Conservation (phyloP, 306 rosid genomes). For the Rubus idaeus region DNA sequence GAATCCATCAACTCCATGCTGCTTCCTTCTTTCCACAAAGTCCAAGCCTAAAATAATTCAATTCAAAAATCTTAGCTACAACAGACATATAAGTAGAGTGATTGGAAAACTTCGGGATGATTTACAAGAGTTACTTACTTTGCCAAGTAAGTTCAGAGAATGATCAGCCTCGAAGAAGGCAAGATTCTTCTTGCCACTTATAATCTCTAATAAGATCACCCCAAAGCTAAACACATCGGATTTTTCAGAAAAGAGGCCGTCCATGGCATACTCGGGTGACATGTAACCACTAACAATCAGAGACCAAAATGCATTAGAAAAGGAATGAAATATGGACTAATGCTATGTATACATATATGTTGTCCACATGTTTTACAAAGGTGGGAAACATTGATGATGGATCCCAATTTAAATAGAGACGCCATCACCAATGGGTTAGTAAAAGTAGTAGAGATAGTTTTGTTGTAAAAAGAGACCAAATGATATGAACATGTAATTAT, state of each 20-base stretch:
- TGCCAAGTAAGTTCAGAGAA: slow-evolving; percentile 8
- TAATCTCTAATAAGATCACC: slow-evolving; percentile 18
- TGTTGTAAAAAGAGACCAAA: background rate
- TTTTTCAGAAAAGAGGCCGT: slow-evolving; percentile 12
- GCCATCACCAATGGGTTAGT: background rate
- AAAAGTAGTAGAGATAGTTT: background rate
- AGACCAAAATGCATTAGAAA: background rate
- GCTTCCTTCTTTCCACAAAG: slow-evolving; percentile 16
- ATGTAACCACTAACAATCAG: slow-evolving; percentile 11
- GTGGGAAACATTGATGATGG: background rate
- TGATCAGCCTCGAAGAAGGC: slow-evolving; percentile 12
- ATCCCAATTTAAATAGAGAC: background rate
- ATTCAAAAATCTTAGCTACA: background rate
- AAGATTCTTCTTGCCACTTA: slow-evolving; percentile 14
- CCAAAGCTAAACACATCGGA: slow-evolving; percentile 18
- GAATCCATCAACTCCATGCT: slow-evolving; percentile 9
- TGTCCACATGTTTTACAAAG: no score
- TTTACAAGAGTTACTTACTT: background rate
- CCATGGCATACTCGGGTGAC: slow-evolving; percentile 17
- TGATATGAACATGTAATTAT: background rate
- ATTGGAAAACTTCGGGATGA: background rate
- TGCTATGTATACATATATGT: no score
- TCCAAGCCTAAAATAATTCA: slow-evolving; percentile 5
- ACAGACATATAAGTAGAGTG: no score
- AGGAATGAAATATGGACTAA: background rate